A percentile compares a stretch with the other conserved stretches of the same genome.
phyloP scores from a whole-genome alignment of 2,329 filamentous ascomycete species.

The Chalara sp. region DNA sequence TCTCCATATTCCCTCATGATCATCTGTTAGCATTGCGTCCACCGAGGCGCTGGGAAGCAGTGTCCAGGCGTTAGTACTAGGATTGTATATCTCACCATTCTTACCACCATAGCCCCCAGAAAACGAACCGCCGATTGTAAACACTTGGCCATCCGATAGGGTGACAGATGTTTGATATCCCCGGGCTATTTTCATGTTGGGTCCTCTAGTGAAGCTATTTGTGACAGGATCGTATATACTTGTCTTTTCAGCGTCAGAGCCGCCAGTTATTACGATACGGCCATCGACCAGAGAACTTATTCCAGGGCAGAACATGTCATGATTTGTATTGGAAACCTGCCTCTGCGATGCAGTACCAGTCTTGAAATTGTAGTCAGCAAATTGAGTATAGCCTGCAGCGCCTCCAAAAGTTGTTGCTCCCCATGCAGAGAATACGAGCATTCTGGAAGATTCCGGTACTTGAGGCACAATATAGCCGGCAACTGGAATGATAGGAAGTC shows the following conservation, averaged over 20 bases:
- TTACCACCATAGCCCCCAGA: conserved; percentile 43
- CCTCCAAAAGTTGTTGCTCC: conserved; percentile 3
- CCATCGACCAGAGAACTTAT: conserved; percentile 10
- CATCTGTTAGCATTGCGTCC: conserved; percentile 43
- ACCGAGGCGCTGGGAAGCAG: conserved; percentile 35
- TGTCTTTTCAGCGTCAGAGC: conserved; percentile 6
- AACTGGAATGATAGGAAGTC: conserved; percentile 12
- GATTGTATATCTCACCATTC: conserved; percentile 49
- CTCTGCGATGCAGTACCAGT: conserved; percentile 14
- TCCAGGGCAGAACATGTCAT: conserved; percentile 18
- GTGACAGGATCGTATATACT: conserved; percentile 9
- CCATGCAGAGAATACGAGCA: conserved; percentile 12
- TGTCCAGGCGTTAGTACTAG: conserved; percentile 39
- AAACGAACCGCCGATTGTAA: conserved; percentile 50
- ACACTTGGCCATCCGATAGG: conserved; percentile 45
- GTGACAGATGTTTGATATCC: conserved; percentile 47
- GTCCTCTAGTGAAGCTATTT: conserved; percentile 30
- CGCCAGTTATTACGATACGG: conserved; percentile 8
- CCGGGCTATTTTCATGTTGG: conserved; percentile 39
- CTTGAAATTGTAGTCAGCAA: conserved; percentile 26
- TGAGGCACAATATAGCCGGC: conserved; percentile 8
- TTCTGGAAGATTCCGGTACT: conserved; percentile 1
- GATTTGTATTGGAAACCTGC: conserved; percentile 19
- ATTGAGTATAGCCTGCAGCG: conserved; percentile 22
- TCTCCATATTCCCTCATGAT: conserved; percentile 36